Conservation (phyloP, 371 early-diverging fungal species). For the Mortierella sp. region DNA sequence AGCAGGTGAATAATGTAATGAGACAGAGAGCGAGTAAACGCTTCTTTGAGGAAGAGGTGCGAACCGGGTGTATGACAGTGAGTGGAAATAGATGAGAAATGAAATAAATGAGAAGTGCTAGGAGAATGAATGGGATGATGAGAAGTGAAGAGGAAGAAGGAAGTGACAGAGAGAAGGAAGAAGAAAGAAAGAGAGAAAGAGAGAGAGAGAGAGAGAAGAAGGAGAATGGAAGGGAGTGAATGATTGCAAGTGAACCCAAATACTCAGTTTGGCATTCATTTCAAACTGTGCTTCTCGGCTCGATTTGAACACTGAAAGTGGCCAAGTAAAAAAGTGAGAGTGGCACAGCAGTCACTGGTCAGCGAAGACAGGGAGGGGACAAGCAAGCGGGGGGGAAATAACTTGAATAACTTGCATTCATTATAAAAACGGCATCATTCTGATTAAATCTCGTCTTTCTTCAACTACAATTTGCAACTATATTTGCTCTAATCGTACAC, state of each 20-base stretch:
- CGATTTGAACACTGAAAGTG: not conserved
- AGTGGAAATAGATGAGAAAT: not conserved
- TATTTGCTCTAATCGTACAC: too few relatives aligned
- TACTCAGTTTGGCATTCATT: not conserved
- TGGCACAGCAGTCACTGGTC: constrained; percentile 4
- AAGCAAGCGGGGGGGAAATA: too few relatives aligned
- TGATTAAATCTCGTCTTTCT: too few relatives aligned
- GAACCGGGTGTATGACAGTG: not conserved
- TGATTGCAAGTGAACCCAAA: too few relatives aligned
- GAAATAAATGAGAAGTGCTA: not conserved
- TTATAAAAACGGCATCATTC: too few relatives aligned
- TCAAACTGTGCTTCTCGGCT: not conserved
- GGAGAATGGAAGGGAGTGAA: not conserved
- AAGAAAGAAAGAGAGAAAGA: constrained; percentile 4
- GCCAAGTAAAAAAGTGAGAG: not conserved
- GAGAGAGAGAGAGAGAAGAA: not conserved
- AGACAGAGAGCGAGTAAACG: not conserved
- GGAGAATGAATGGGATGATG: not conserved
- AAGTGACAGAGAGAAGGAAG: not conserved
- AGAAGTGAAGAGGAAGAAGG: not conserved
- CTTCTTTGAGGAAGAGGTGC: too few relatives aligned
- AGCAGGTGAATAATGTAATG: not conserved
- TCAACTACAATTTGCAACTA: too few relatives aligned
- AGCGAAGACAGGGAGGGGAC: too few relatives aligned
- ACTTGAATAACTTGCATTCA: too few relatives aligned